Conservation (phyloP, 345 rosid genomes). For the Syzygium aromaticum region DNA sequence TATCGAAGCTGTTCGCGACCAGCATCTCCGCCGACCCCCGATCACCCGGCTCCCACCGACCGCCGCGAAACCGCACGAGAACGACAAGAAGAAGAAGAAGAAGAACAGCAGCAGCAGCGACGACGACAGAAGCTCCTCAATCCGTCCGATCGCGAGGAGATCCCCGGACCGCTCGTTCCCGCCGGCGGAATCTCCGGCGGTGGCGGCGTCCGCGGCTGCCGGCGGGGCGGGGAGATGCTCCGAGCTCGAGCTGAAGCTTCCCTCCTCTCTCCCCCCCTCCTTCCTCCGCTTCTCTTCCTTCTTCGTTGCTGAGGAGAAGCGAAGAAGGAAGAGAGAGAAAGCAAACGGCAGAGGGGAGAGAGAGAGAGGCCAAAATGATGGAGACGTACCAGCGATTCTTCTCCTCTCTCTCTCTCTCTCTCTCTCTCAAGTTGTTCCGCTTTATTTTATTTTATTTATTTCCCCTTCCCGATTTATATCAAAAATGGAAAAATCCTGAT, state of each 20-base stretch:
- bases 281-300: constrained; percentile 4
- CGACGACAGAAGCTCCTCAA: background rate
- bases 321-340: constrained; percentile 28
- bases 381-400: constrained; percentile 9
- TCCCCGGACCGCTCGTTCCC: background rate
- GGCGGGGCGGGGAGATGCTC: background rate
- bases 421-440: background rate
- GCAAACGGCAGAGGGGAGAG: constrained; percentile 12
- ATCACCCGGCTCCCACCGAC: constrained; percentile 8
- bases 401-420: background rate
- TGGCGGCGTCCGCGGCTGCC: background rate
- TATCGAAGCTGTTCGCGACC: constrained; percentile 74
- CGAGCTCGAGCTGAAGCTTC: background rate
- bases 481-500: background rate
- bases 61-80: background rate
- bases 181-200: background rate
- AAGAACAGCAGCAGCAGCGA: background rate
- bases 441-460: background rate
- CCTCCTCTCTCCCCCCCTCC: background rate
- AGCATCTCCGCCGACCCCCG: constrained; percentile 41
- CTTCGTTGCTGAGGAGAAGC: constrained; percentile 16
- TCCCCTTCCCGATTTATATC: background rate
- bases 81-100: background rate
- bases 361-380: background rate
- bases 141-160: background rate